Evolutionary conservation across 106 monocot genomes (phyloP).

Genomic region (Gastrodia elata): DNA sequence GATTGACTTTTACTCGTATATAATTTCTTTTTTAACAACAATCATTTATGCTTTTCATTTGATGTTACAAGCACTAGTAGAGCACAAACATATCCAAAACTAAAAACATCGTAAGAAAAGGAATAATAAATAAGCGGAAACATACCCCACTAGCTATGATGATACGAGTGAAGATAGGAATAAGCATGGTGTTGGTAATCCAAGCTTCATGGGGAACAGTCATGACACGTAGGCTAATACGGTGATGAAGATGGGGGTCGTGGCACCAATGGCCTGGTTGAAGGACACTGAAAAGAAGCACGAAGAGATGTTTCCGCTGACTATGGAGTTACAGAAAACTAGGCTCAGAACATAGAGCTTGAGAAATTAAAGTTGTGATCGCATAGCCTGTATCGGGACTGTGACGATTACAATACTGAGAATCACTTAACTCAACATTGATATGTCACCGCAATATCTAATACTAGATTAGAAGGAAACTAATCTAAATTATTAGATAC

Average conservation of each 20-base stretch:
- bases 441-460: too few relatives aligned
- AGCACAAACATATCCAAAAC: too few relatives aligned
- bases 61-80: too few relatives aligned
- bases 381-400: conserved; percentile 20
- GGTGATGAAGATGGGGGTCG: conserved; percentile 32
- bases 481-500: too few relatives aligned
- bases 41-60: too few relatives aligned
- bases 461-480: too few relatives aligned
- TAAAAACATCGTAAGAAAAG: too few relatives aligned
- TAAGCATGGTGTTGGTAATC: conserved; percentile 20
- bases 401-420: too few relatives aligned
- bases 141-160: conserved; percentile 17
- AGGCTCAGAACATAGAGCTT: conserved; percentile 28
- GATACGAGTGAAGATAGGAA: conserved; percentile 20
- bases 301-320: conserved; percentile 27
- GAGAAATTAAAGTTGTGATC: conserved; percentile 21
- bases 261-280: conserved; percentile 32
- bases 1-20: too few relatives aligned
- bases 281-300: conserved; percentile 22
- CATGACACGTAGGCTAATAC: conserved; percentile 32
- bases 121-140: too few relatives aligned
- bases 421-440: too few relatives aligned
- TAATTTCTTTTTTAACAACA: too few relatives aligned
- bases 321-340: conserved; percentile 35
- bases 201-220: conserved; percentile 21